Base-by-base conservation (phyloP, 306 rosid species). In the Fragaria nilgerrensis region DNA sequence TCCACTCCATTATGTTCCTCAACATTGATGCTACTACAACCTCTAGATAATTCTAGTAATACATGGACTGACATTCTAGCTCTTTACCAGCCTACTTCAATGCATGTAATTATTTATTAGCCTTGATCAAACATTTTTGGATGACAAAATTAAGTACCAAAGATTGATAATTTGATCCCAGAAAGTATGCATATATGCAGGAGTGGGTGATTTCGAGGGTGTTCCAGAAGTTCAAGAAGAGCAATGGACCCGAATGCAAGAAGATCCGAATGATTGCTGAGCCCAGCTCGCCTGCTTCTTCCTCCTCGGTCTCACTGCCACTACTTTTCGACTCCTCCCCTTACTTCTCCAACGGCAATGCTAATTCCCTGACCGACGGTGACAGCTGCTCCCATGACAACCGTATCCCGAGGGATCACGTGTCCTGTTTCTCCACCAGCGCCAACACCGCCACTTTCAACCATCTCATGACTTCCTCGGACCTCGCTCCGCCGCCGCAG, bases 391-490 rank as follows among this genome's bases (percentile, higher is more conserved):
- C 92, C n/a, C 86, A 65, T 49, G 88, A 85, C 41, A 84, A 82
- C 84, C 86, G 77, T 32, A 47, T 45, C 39, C 64, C 84, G 22
- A 92, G 76, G 76, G 97, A 92, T 98, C 99, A 96, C 98, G 98
- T 96, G 99, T 88, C 99, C 98, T 96, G 99, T 92, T 96, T 96
- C 99, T 96, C 99, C 99, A 96, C 96, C 79, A 74, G 76, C 32
- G 68, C 76, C 41, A 79, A 67, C 69, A 34, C 41, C n/a, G 67
- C 67, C 20, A 62, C 53, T 76, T 73, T 56, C 78, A 67, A 83
- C 67, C 74, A 81, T 58, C n/a, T 70, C 79, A 19, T 77, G 73
- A 82, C 78, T 5, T 74, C 76, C 61, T 83, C 79, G 27, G 87
- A 79, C 23, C 68, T 84, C 10, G 32, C 87, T 61, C 83, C 75